These are phyloP conservation scores for Porpolomopsis calyptriformis DNA, from an alignment of 768 basidiomycete genomes.

Conservation along the genomic window DNA sequence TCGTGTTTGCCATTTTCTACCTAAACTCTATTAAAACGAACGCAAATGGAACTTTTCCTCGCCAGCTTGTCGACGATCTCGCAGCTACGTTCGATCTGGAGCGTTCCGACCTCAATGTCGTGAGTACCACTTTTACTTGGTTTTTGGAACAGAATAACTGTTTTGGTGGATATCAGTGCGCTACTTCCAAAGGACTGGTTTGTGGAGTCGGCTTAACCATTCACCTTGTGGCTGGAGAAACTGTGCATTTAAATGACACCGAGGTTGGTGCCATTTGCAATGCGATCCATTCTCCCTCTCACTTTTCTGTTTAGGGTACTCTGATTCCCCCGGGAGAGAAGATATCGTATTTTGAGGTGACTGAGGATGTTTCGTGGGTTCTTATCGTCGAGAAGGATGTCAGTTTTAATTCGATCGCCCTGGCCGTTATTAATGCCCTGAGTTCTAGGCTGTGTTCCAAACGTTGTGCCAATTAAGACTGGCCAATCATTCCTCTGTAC, in stretches of 20 bases:
- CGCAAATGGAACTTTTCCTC: background rate
- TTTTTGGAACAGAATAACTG: background rate
- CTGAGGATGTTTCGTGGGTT: constrained; percentile 58
- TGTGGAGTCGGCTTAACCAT: constrained; percentile 57
- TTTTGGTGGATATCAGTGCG: constrained; percentile 44
- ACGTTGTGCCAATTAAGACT: constrained; percentile 58
- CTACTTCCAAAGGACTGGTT: constrained; percentile 82
- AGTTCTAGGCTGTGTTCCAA: constrained; percentile 81
- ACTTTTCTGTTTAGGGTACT: constrained; percentile 37
- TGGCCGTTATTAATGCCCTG: background rate
- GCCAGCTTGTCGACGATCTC: constrained; percentile 78
- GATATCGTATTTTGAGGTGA: constrained; percentile 49
- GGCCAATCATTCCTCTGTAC: constrained; percentile 35
- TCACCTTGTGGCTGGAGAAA: constrained; percentile 44
- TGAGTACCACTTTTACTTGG: constrained; percentile 21
- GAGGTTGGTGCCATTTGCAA: constrained; percentile 34
- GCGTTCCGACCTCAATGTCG: constrained; percentile 73
- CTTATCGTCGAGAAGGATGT: constrained; percentile 94
- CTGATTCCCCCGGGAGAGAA: constrained; percentile 73
- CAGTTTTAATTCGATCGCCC: constrained; percentile 7
- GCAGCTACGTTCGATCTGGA: constrained; percentile 71
- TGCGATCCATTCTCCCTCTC: background rate
- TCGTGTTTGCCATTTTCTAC: constrained; percentile 34
- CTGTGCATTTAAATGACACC: constrained; percentile 38
- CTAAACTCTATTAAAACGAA: background rate